phyloP scores from a whole-genome alignment of 2,329 filamentous ascomycete species.

The Ophiostoma montium region DNA sequence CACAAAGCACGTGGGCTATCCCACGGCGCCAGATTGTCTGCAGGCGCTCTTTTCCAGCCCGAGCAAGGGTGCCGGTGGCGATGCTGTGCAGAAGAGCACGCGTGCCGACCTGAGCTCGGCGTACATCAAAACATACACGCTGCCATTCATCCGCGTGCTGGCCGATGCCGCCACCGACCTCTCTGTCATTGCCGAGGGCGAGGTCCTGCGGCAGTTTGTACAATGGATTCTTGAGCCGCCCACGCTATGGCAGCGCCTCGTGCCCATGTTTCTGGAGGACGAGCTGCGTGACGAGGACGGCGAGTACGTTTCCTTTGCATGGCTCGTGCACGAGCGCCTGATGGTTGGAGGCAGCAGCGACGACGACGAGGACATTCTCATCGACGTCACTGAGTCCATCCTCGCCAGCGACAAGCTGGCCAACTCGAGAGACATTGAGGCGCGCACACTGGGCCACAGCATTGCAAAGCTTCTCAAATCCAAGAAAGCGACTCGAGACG shows the following conservation, averaged over 20 bases:
- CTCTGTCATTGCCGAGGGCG: constrained; percentile 34
- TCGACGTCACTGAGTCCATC: constrained; percentile 14
- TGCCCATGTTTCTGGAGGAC: constrained; percentile 19
- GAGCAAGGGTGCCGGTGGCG: constrained; percentile 11
- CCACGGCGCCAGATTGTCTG: constrained; percentile 14
- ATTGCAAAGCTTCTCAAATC: constrained; percentile 26
- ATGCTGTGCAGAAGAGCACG: constrained; percentile 15
- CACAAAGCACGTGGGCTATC: constrained; percentile 6
- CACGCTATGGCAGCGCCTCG: constrained; percentile 37
- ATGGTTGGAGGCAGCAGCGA: constrained; percentile 18
- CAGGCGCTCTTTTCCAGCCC: constrained; percentile 18
- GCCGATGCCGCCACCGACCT: constrained; percentile 24
- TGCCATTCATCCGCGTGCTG: constrained; percentile 24
- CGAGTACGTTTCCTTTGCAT: constrained; percentile 26
- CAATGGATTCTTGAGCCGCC: constrained; percentile 34
- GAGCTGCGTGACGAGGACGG: constrained; percentile 19
- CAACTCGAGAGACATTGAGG: constrained; percentile 14
- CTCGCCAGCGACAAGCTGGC: constrained; percentile 16
- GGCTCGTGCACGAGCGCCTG: constrained; percentile 35
- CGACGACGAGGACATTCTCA: constrained; percentile 10
- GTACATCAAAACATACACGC: constrained; percentile 19
- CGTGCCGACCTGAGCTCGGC: constrained; percentile 15
- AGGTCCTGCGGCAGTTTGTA: constrained; percentile 33
- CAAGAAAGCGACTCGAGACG: background rate
- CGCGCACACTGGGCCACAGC: constrained; percentile 17